Evolutionary conservation across 2,329 filamentous ascomycete species (phyloP).

Genomic region (Ophiocordyceps robertsii): DNA sequence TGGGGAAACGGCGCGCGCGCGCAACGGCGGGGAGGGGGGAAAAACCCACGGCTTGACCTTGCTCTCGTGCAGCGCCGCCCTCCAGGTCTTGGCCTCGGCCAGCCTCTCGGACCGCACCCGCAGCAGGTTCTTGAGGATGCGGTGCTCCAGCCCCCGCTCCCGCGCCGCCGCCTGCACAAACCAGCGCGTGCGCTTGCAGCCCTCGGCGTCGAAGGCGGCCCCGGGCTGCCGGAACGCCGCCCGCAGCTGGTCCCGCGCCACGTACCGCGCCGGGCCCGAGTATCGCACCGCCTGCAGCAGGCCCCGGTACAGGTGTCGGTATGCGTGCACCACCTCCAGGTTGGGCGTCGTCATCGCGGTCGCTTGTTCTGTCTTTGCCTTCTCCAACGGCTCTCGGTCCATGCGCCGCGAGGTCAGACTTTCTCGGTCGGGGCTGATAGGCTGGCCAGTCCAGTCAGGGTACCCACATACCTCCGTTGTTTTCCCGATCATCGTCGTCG

Average conservation of each 20-base stretch:
- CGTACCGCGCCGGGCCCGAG: conserved; percentile 53
- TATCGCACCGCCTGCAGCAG: conserved; percentile 59
- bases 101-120: conserved; percentile 10
- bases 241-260: conserved; percentile 45
- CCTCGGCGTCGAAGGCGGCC: conserved; percentile 32
- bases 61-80: conserved; percentile 7
- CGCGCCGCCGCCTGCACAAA: conserved; percentile 55
- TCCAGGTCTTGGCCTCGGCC: conserved; percentile 7
- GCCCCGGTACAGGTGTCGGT: conserved; percentile 55
- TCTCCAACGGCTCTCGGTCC: neutral
- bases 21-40: neutral
- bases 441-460: too few relatives aligned
- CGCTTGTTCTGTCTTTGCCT: neutral
- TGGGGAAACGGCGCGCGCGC: neutral
- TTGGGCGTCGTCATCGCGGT: conserved; percentile 6
- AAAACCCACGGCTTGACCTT: conserved; percentile 11
- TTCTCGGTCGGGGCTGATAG: too few relatives aligned
- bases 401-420: too few relatives aligned
- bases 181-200: conserved; percentile 51
- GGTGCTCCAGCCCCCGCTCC: conserved; percentile 56
- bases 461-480: too few relatives aligned
- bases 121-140: conserved; percentile 56
- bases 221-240: conserved; percentile 38
- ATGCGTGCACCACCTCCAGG: conserved; percentile 45
- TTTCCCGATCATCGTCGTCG: too few relatives aligned